Base-by-base conservation (phyloP, 2,329 filamentous ascomycete genomes). In the Aspergillus ibericus region DNA sequence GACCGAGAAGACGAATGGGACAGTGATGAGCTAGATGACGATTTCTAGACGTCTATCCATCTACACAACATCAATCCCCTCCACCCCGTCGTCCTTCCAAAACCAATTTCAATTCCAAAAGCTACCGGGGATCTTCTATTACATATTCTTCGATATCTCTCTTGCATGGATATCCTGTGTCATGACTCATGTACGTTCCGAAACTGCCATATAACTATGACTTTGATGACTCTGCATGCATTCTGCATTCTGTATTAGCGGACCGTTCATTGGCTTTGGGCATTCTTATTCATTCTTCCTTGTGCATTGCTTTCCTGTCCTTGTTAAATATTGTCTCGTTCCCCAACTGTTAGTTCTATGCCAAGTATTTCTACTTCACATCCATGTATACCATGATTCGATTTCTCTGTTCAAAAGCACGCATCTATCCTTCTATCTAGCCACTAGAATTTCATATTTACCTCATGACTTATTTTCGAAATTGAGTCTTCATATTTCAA, bases 1-100 rank as follows among this genome's bases (percentile, higher is more conserved):
- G 83, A 85, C 59, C 77, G 80, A 42, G 83, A 85, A 69, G 83
- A 85, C 63, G 83, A 80, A 58, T 85, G 83, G 83, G 82, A 85
- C 61, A 84, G 82, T 61, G 83, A 85, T 66, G 83, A 85, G 65
- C 62, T 85, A 52, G 81, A 83, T 16, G 79, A 80, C 44, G 69
- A 67, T 51, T 72, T 72, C 25, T 72, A 60, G 56, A 44, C 56
- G 15, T 20, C 6, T 2, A 5, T 13, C 15, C 15, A 16, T 12
- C n/a, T 18, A 40, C 5, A 16, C 15, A 40, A 40, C 36, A 40
- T 16, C 36, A 40, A 18, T 2, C 8, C 18, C 36, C n/a, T n/a
- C 9, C 18, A 32, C 7, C 29, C 1, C 8, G 8, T 40, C 35
- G 13, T 15, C 12, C 5, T 16, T 16, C 35, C n/a, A 13, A 38